Base-by-base conservation (phyloP, 2,329 filamentous ascomycete genomes). In the Aaosphaeria arxii region DNA sequence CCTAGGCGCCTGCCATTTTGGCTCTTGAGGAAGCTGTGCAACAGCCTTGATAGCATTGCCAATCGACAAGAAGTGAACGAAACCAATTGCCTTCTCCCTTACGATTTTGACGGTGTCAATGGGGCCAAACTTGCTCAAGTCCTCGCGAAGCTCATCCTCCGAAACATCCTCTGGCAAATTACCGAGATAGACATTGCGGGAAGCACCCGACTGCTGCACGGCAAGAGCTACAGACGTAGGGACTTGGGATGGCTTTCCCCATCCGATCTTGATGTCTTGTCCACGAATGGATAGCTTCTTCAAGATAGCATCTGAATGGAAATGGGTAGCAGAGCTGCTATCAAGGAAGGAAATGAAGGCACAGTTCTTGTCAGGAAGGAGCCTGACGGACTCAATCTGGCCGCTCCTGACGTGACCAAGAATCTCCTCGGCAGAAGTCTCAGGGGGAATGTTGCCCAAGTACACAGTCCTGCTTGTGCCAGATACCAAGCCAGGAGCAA, bases 321-420 rank as follows among this genome's bases (percentile, higher is more conserved):
- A 99, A 71, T 99, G 94, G 24, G 92, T 97, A 48, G 94, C 94
- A 30, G 94, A 96, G 76, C 91, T 96, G 63, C 91, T 91, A 67
- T 99, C 94, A 57, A 99, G 80, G 78, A 99, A 99, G 6, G 94
- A 99, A 69, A 99, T 97, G 79, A 99, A 99, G 49, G 94, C 94
- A 68, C 94, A 99, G 80, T 97, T 99, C 89, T 97, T 99, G 75
- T 99, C 94, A 28, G 92, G 90, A 47, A 99, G 80, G 56, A 99
- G 82, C 61, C 94, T 88, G 45, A 99, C 94, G n/a, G 94, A 97
- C 77, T 99, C 94, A 63, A 99, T 97, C 70, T 97, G 94, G 28
- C 94, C 94, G 72, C 94, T 97, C 55, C 94, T 85, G 51, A 99
- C 94, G 66, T 99, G 94, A 55, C 91, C 88, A 47, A 99, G 78